A percentile compares a stretch with the other conserved stretches of the same genome.
phyloP scores from a whole-genome alignment of 345 rosid genomes.

The Camelina neglecta region DNA sequence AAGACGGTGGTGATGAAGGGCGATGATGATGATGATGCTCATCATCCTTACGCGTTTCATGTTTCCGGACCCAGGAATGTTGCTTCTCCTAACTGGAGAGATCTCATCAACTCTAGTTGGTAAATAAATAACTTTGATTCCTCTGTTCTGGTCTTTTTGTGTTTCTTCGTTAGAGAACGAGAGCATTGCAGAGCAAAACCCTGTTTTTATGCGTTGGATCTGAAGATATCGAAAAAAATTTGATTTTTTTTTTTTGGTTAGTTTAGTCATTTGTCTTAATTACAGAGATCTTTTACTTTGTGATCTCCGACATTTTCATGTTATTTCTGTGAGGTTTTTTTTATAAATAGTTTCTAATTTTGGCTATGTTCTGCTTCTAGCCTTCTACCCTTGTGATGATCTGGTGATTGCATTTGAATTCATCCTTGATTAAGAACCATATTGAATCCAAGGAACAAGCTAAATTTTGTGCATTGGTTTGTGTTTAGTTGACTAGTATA shows the following conservation, averaged over 20 bases:
- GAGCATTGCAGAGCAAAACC: background rate
- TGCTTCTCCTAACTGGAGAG: conserved; percentile 92
- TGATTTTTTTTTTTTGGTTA: background rate
- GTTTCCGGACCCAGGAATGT: conserved; percentile 94
- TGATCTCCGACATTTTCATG: background rate
- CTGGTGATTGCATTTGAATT: background rate
- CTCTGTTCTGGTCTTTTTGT: background rate
- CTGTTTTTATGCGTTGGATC: conserved; percentile 21
- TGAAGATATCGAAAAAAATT: background rate
- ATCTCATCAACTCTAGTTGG: conserved; percentile 94
- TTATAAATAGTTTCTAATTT: background rate
- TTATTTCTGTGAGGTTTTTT: background rate
- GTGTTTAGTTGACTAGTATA: background rate
- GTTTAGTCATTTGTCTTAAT: background rate
- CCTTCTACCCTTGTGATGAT: background rate
- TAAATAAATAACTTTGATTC: conserved; percentile 16
- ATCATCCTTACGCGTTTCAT: conserved; percentile 92
- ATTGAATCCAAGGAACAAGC: background rate
- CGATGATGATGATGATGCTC: conserved; percentile 42
- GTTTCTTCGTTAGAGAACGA: background rate
- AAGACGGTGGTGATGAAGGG: conserved; percentile 39
- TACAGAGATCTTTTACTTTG: background rate
- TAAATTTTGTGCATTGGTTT: background rate
- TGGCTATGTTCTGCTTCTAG: background rate
- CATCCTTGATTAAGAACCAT: background rate